Evolutionary conservation across 2,329 filamentous ascomycete genomes (phyloP).

Genomic region (Metarhizium sp.): DNA sequence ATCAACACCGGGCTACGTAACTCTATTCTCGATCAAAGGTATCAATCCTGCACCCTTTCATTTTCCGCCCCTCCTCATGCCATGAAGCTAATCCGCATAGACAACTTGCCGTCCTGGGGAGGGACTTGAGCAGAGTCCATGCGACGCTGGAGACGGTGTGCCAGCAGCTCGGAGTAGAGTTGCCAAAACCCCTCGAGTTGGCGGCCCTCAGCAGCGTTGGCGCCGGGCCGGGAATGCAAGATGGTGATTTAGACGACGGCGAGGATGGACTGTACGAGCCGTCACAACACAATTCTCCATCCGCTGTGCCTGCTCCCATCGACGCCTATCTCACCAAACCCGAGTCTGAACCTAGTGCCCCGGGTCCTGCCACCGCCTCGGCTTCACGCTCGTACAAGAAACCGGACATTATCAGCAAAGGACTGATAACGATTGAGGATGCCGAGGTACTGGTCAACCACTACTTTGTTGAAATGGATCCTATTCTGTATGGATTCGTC

Average conservation of each 20-base stretch:
- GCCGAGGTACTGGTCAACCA: slow-evolving; percentile 14
- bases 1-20: slow-evolving; percentile 5
- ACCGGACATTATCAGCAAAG: slow-evolving; percentile 13
- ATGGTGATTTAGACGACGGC: background rate
- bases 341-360: background rate
- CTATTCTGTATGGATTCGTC: slow-evolving; percentile 12
- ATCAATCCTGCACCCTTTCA: background rate
- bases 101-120: slow-evolving; percentile 1
- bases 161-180: background rate
- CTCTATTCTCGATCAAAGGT: slow-evolving; percentile 5
- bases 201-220: background rate
- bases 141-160: background rate
- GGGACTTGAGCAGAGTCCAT: slow-evolving; percentile 3
- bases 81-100: background rate
- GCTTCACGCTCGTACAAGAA: background rate
- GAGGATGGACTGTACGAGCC: background rate
- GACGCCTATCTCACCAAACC: background rate
- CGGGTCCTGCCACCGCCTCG: background rate
- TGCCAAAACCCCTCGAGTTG: background rate
- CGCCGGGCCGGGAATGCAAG: background rate
- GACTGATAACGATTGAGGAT: slow-evolving; percentile 8
- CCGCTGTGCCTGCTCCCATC: background rate
- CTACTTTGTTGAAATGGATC: slow-evolving; percentile 13
- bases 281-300: background rate
- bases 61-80: background rate